Evolutionary conservation across 352 stramenopile genomes (phyloP).

Genomic region (Peronospora destructor): DNA sequence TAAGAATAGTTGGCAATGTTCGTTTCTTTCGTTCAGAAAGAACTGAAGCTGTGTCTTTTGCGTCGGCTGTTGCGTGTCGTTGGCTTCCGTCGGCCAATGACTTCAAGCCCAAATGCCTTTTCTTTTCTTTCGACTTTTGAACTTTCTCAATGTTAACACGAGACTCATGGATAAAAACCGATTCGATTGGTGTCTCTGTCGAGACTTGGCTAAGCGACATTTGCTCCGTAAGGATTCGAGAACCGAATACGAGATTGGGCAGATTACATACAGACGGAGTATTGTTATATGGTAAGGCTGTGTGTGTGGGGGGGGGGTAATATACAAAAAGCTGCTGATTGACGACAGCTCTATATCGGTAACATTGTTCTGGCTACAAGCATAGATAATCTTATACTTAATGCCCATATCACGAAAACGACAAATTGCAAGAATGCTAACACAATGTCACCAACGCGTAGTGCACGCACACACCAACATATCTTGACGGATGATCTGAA

Average conservation of each 20-base stretch:
- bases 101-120: too few species aligned
- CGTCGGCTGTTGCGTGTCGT: too few species aligned
- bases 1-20: not conserved
- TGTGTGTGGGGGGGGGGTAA: not conserved
- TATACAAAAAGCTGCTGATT: not conserved
- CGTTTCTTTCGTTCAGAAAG: not conserved
- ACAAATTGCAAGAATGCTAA: too few species aligned
- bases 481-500: too few species aligned
- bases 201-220: slow-evolving; percentile 25
- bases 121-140: too few species aligned
- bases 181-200: not conserved
- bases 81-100: too few species aligned
- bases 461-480: too few species aligned
- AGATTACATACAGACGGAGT: slow-evolving; percentile 17
- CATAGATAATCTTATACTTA: too few species aligned
- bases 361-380: too few species aligned
- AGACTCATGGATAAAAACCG: slow-evolving; percentile 6
- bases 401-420: too few species aligned
- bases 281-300: slow-evolving; percentile 7
- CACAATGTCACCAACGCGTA: too few species aligned
- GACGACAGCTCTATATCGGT: too few species aligned
- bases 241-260: slow-evolving; percentile 20
- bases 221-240: slow-evolving; percentile 18
- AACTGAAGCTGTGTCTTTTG: not conserved
- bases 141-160: not conserved